phyloP scores from a whole-genome alignment of 805 yeast species.

The Candida xyloterini region DNA sequence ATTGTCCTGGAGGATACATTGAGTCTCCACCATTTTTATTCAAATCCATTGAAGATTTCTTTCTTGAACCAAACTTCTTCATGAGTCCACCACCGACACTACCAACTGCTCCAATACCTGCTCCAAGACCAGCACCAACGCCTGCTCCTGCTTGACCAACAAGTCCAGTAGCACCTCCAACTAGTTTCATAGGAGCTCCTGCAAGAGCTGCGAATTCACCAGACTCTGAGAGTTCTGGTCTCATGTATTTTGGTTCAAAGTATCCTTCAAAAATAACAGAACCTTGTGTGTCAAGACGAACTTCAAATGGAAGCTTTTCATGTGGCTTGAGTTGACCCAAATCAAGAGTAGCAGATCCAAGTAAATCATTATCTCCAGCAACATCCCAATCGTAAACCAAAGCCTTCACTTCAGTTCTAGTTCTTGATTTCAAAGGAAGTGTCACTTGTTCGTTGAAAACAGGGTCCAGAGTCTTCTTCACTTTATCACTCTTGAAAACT shows the following conservation, averaged over 20 bases:
- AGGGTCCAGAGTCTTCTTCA: slow-evolving; percentile 69
- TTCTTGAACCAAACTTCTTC: slow-evolving; percentile 18
- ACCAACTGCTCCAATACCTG: slow-evolving; percentile 42
- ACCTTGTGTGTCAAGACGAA: slow-evolving; percentile 65
- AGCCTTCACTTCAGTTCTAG: slow-evolving; percentile 46
- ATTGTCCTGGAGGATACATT: slow-evolving; percentile 21
- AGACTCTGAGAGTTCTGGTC: slow-evolving; percentile 54
- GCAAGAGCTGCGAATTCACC: slow-evolving; percentile 46
- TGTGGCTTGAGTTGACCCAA: slow-evolving; percentile 47
- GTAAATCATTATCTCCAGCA: slow-evolving; percentile 61
- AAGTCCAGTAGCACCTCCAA: slow-evolving; percentile 41
- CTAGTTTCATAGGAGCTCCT: slow-evolving; percentile 19
- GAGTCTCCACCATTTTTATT: slow-evolving; percentile 10
- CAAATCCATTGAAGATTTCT: slow-evolving; percentile 20
- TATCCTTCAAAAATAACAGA: slow-evolving; percentile 47
- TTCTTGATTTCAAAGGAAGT: slow-evolving; percentile 62
- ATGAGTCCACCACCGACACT: slow-evolving; percentile 36
- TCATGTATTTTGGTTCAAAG: slow-evolving; percentile 63
- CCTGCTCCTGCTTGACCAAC: slow-evolving; percentile 39
- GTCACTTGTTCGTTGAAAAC: slow-evolving; percentile 68
- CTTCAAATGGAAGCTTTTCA: slow-evolving; percentile 40
- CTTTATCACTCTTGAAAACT: slow-evolving; percentile 54
- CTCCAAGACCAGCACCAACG: slow-evolving; percentile 31
- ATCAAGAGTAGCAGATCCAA: slow-evolving; percentile 54
- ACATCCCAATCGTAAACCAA: slow-evolving; percentile 76